These are phyloP conservation scores for Gossypium trilobum DNA, from an alignment of 441 rosid genomes.

Conservation along the genomic window DNA sequence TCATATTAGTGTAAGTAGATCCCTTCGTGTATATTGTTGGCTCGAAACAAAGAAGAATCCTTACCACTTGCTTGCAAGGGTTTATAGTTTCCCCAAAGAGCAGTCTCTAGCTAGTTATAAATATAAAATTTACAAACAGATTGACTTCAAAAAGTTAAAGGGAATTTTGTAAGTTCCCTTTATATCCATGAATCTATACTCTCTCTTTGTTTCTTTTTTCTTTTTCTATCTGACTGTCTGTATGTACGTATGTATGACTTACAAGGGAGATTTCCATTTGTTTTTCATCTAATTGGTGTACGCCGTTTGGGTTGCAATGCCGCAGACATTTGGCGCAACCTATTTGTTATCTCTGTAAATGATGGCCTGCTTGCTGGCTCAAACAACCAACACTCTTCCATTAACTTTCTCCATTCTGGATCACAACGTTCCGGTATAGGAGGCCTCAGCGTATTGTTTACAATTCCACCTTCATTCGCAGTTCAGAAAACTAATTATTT, in stretches of 20 bases:
- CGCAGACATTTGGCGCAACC: slow-evolving; percentile 46
- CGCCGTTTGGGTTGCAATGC: slow-evolving; percentile 48
- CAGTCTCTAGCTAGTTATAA: not conserved
- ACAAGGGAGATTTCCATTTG: not conserved
- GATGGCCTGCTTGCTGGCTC: slow-evolving; percentile 64
- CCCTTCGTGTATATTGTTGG: not conserved
- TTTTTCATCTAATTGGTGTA: slow-evolving; percentile 20
- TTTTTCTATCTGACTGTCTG: not conserved
- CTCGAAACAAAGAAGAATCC: not conserved
- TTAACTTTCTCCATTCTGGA: slow-evolving; percentile 55
- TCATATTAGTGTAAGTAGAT: too few species aligned
- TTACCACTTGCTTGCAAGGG: not conserved
- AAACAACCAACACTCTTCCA: slow-evolving; percentile 83
- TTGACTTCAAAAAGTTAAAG: not conserved
- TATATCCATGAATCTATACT: not conserved
- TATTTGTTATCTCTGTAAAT: slow-evolving; percentile 61
- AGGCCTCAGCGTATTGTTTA: slow-evolving; percentile 69
- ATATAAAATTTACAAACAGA: not conserved
- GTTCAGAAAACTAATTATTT: not conserved
- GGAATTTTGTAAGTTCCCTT: not conserved
- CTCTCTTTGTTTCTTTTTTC: not conserved
- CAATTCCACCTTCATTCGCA: slow-evolving; percentile 59
- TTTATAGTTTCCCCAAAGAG: not conserved
- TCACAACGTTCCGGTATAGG: slow-evolving; percentile 59
- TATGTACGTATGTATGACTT: not conserved